Conservation (phyloP, 805 yeast genomes). For the Torulaspora indica region DNA sequence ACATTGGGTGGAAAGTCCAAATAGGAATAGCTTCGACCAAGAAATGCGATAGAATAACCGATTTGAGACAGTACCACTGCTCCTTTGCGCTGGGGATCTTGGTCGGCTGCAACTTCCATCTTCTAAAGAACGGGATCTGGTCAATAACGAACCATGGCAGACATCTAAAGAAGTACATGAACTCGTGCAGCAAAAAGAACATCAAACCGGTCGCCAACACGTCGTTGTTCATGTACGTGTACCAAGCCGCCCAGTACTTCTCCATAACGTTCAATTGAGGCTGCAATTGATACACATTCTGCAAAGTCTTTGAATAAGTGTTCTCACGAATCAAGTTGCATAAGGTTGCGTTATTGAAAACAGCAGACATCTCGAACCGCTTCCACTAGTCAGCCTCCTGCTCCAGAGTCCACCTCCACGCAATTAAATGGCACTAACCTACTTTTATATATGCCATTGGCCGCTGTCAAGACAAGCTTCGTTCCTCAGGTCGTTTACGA, state of each 20-base stretch:
- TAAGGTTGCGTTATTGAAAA: conserved; percentile 28
- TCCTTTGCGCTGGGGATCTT: conserved; percentile 69
- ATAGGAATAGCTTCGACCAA: conserved; percentile 89
- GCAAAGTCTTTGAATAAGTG: conserved; percentile 13
- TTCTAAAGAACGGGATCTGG: conserved; percentile 69
- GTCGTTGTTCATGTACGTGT: conserved; percentile 74
- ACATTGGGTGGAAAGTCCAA: conserved; percentile 89
- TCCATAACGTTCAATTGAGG: conserved; percentile 50
- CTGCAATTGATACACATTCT: conserved; percentile 35
- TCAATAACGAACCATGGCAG: conserved; percentile 86
- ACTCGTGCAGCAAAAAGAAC: conserved; percentile 72
- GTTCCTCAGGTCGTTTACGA: conserved; percentile 8
- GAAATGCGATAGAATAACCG: conserved; percentile 76
- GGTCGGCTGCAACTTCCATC: conserved; percentile 78
- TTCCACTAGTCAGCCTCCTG: too few species aligned
- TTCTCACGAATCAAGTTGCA: conserved; percentile 11
- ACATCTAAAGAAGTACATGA: conserved; percentile 83
- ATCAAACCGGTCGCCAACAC: conserved; percentile 81
- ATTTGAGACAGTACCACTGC: conserved; percentile 84
- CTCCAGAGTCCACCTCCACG: too few species aligned
- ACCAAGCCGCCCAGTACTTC: conserved; percentile 78
- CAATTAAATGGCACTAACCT: not conserved
- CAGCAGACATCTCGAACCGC: conserved; percentile 23
- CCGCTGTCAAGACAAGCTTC: not conserved
- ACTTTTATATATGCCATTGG: conserved; percentile 3